Base-by-base conservation (phyloP, 352 stramenopile species). In the Discostella stelligera region DNA sequence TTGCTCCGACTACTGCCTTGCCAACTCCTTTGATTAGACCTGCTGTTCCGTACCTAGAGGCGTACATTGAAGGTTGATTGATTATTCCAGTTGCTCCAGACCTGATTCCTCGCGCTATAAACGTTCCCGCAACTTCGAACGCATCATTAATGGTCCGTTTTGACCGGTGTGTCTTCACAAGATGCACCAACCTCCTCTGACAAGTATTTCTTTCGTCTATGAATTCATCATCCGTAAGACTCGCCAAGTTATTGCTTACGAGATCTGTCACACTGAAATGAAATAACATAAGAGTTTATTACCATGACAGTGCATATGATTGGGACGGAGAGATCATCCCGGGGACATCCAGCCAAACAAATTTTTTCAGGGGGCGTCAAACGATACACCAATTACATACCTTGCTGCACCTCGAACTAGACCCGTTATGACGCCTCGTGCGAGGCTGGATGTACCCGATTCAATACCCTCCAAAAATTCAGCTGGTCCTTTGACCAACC, bases 381-480 rank as follows among this genome's bases (percentile, higher is more conserved):
- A 44, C 4, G 0, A 44, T 32, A 10, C 11, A 44, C 7, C 7
- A 10, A 10, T 14, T 13, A 44, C 37, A 44, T 44, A 44, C 37
- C 37, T 44, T 11, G 87, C 83, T 44, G 85, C 79, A 60, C 85
- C 77, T 41, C 81, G 70, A n/a, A 90, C 81, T 41, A 91, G 78
- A 18, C 85, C 87, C 60, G 86, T 82, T 69, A 91, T 86, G 5
- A 93, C 79, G 39, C 87, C 87, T 66, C 85, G 52, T 52, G 82
- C 87, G 56, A 93, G 78, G 70, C 77, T 88, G 48, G 81, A 72
- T 27, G 87, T 90, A 20, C 87, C 87, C 21, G 67, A 66, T 66
- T 93, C 87, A 0, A 93, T 61, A 20, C 87, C 85, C 67, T 90
- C 79, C 46, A 93, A 71, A 64, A 93, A 93, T 64, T 91, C 71